Evolutionary conservation across 202 grass and related monocot genomes (phyloP), one percentile per base, ranked within the genome.

Genomic region (Digitaria exilis): DNA sequence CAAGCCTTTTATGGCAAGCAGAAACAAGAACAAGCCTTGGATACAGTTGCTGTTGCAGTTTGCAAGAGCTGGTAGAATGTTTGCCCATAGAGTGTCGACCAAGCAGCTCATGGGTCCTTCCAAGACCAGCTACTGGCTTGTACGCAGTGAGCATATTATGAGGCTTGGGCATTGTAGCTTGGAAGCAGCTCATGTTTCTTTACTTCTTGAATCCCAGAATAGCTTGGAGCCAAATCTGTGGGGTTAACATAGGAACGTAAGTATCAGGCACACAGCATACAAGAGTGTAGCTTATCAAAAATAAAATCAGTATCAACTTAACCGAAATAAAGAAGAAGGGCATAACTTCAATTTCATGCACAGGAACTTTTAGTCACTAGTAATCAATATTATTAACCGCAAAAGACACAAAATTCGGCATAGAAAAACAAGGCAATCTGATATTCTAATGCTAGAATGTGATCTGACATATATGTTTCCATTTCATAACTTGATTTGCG

Each of bases 151-250:
- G 59, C 41, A 3, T 44, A 61, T 32, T 22, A 61, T 73, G 67
- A 82, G 83, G 83, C 41, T 61, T 86, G 67, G 83, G 65, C 16
- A 63, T 55, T 79, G 84, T 73, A 73, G 88, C 60, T 59, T 86
- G 88, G 60, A 82, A 86, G 59, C 57, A 79, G 73, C 68, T 90
- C 88, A 90, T 86, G 35, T 80, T 72, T 29, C 55, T 4, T 18
- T 17, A 71, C 46, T 70, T 55, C 28, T 61, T 1, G 35, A 84
- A 39, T 65, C 29, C 21, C 34, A 31, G 48, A 81, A 72, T 65
- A 42, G 25, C 12, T 68, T 34, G 65, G 9, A 71, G 1, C 19
- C 48, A 78, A 89, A 49, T 24, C 82, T 82, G 78, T 25, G 65
- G 41, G 49, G 34, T 58, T 43, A 16, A 66, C 55, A 51, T 72